These are phyloP conservation scores for Fagus crenata DNA, from an alignment of 306 rosid genomes.

Conservation along the genomic window DNA sequence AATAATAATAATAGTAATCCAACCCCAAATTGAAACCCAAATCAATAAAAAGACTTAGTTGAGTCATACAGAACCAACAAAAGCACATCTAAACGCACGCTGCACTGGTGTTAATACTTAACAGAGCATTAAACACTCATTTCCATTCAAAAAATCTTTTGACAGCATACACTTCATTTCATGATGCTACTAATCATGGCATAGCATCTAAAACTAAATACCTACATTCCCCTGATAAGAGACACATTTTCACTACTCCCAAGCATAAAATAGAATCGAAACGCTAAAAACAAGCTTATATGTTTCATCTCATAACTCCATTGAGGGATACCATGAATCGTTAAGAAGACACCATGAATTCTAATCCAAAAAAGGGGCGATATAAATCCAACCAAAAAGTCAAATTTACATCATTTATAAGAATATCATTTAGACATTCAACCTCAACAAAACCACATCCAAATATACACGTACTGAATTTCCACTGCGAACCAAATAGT, in stretches of 20 bases:
- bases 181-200: neutral
- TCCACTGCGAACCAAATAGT: neutral
- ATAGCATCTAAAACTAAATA: neutral
- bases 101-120: too few relatives aligned
- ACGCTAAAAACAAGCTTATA: neutral
- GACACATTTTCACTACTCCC: too few relatives aligned
- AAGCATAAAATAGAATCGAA: neutral
- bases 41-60: too few relatives aligned
- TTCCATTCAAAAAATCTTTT: too few relatives aligned
- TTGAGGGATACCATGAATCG: neutral
- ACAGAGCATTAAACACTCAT: too few relatives aligned
- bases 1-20: too few relatives aligned
- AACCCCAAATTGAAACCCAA: too few relatives aligned
- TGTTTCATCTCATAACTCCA: neutral
- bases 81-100: too few relatives aligned
- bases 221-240: neutral
- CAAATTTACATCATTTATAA: neutral
- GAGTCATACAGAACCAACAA: too few relatives aligned
- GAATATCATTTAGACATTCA: neutral
- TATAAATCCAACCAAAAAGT: neutral
- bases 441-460: neutral
- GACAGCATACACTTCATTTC: too few relatives aligned
- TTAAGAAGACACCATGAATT: too few relatives aligned
- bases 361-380: neutral
- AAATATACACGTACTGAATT: neutral